A percentile compares a stretch with the other conserved stretches of the same genome.
Evolutionary conservation across 1,284 basidiomycete genomes (phyloP).

Genomic region (Grifola frondosa): DNA sequence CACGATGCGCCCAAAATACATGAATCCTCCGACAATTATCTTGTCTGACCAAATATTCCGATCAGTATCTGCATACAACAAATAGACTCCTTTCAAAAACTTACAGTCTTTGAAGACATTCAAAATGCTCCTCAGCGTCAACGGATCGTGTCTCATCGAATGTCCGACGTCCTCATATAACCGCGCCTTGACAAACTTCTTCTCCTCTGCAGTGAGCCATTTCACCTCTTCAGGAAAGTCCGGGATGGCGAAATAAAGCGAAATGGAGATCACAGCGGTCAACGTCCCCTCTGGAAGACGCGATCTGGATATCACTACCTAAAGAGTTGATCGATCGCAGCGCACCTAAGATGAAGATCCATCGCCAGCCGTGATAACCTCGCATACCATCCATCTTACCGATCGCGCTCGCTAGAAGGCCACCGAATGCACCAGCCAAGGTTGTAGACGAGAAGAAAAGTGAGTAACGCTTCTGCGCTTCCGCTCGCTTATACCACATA

Average conservation of each 20-base stretch:
- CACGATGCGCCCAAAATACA: slow-evolving; percentile 24
- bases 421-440: slow-evolving; percentile 22
- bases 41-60: slow-evolving; percentile 11
- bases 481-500: slow-evolving; percentile 30
- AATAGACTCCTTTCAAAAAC: slow-evolving; percentile 4
- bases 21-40: slow-evolving; percentile 17
- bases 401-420: slow-evolving; percentile 22
- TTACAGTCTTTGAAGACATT: slow-evolving; percentile 14
- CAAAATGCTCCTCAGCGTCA: slow-evolving; percentile 7
- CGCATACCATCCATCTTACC: slow-evolving; percentile 23
- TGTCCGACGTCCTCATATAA: slow-evolving; percentile 20
- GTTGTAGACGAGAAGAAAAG: slow-evolving; percentile 26
- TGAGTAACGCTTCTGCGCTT: slow-evolving; percentile 29
- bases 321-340: background rate
- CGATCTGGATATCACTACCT: background rate
- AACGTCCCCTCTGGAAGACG: slow-evolving; percentile 27
- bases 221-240: slow-evolving; percentile 20
- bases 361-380: slow-evolving; percentile 23
- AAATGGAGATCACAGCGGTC: slow-evolving; percentile 30
- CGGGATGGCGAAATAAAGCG: slow-evolving; percentile 21
- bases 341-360: slow-evolving; percentile 39
- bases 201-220: slow-evolving; percentile 20
- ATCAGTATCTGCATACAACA: background rate
- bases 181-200: slow-evolving; percentile 17
- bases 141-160: slow-evolving; percentile 7